Conservation (phyloP, 257 asterid species). For the Capsicum rhomboideum region DNA sequence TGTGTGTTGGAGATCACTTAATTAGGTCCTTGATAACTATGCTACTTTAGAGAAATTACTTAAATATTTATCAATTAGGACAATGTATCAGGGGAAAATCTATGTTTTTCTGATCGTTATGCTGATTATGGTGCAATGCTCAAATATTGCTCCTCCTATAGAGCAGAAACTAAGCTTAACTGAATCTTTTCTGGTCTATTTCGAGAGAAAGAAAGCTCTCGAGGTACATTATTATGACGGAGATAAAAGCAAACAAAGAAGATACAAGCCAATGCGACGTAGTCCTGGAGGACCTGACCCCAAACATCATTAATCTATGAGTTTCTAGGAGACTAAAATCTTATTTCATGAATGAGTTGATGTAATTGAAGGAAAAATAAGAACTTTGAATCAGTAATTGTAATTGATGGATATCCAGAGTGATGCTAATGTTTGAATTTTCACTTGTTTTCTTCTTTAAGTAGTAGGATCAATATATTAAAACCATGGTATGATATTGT, state of each 20-base stretch:
- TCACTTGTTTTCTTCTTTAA: background rate
- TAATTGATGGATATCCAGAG: background rate
- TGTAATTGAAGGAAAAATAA: background rate
- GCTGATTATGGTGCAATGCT: background rate
- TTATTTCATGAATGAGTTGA: background rate
- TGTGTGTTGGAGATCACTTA: background rate
- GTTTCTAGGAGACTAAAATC: background rate
- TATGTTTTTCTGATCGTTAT: conserved; percentile 21
- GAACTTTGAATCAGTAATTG: background rate
- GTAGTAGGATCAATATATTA: background rate
- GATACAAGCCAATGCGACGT: conserved; percentile 14
- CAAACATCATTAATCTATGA: conserved; percentile 25
- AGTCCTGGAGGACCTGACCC: conserved; percentile 60
- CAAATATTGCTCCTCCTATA: conserved; percentile 11
- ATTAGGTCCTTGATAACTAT: background rate
- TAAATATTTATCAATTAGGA: background rate
- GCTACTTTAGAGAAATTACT: background rate
- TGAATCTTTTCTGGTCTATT: conserved; percentile 22
- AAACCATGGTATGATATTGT: background rate
- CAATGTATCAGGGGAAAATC: conserved; percentile 19
- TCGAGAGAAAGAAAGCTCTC: conserved; percentile 4
- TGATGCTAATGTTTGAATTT: background rate
- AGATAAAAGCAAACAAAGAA: background rate
- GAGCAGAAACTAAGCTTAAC: background rate
- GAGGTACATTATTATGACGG: conserved; percentile 3